These are phyloP conservation scores for Lichtheimia ornata DNA, from an alignment of 371 early-diverging fungal species.

Conservation along the genomic window DNA sequence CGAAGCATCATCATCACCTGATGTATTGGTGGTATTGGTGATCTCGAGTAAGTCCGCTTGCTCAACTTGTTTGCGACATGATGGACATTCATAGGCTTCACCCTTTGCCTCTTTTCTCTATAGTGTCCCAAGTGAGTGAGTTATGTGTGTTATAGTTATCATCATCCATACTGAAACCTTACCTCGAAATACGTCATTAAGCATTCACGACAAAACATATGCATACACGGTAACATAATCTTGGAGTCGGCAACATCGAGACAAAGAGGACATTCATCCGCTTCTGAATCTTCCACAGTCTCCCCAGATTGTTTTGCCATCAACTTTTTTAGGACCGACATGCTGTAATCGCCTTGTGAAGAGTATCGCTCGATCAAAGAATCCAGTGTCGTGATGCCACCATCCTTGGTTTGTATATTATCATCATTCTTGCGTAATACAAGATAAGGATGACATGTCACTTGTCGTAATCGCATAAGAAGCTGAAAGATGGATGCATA, in stretches of 20 bases:
- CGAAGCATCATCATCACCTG: constrained; percentile 7
- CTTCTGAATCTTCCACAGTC: neutral
- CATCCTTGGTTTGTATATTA: constrained; percentile 16
- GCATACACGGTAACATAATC: constrained; percentile 66
- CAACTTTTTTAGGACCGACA: constrained; percentile 14
- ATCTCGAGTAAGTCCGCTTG: constrained; percentile 58
- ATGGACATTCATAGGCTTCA: constrained; percentile 60
- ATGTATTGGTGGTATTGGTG: constrained; percentile 13
- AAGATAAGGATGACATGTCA: constrained; percentile 66
- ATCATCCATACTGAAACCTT: neutral
- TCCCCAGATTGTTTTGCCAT: constrained; percentile 9
- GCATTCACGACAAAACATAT: constrained; percentile 65
- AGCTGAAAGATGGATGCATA: constrained; percentile 58
- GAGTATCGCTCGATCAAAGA: constrained; percentile 46
- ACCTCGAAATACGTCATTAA: constrained; percentile 62
- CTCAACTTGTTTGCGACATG: constrained; percentile 56
- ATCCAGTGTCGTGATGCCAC: constrained; percentile 43
- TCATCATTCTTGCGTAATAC: constrained; percentile 32
- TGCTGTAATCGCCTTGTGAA: constrained; percentile 17
- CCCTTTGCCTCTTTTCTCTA: constrained; percentile 58
- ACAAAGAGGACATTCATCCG: constrained; percentile 48
- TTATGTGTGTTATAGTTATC: too few relatives aligned
- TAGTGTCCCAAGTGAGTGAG: too few relatives aligned
- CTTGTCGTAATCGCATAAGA: constrained; percentile 61
- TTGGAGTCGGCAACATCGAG: constrained; percentile 54